Percentiles rank a stretch among this genome's conserved stretches.
These are phyloP conservation scores for Cucurbita argyrosperma DNA, from an alignment of 306 rosid genomes.

Conservation along the genomic window DNA sequence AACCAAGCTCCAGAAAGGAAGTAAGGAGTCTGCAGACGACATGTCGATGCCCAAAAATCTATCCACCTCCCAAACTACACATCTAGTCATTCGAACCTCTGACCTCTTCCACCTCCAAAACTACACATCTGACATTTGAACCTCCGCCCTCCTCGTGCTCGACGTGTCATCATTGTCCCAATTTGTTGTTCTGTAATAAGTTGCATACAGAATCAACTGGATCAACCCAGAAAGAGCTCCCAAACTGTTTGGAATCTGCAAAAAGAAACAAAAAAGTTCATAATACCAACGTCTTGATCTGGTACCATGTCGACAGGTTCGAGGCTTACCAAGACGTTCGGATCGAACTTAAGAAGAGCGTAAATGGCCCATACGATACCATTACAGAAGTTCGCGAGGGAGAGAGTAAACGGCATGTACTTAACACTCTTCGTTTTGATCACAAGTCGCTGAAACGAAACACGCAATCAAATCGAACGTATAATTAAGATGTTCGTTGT, in stretches of 20 bases:
- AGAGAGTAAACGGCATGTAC: slow-evolving; percentile 73
- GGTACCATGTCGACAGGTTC: too few species aligned
- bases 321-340: slow-evolving; percentile 32
- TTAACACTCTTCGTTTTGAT: slow-evolving; percentile 65
- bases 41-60: neutral
- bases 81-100: neutral
- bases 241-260: slow-evolving; percentile 38
- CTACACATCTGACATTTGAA: slow-evolving; percentile 14
- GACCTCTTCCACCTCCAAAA: neutral
- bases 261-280: too few species aligned
- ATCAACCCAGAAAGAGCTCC: slow-evolving; percentile 45
- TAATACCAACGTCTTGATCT: too few species aligned
- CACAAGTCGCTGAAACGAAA: slow-evolving; percentile 32
- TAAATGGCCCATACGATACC: slow-evolving; percentile 40
- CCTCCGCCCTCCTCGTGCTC: neutral
- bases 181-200: slow-evolving; percentile 34
- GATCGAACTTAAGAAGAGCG: slow-evolving; percentile 53
- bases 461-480: neutral
- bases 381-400: slow-evolving; percentile 44
- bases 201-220: slow-evolving; percentile 46
- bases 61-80: neutral
- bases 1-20: neutral
- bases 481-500: too few species aligned
- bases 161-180: slow-evolving; percentile 19
- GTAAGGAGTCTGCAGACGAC: neutral